Conservation (phyloP, 169 alveolate species). For the Eimeria maxima region DNA sequence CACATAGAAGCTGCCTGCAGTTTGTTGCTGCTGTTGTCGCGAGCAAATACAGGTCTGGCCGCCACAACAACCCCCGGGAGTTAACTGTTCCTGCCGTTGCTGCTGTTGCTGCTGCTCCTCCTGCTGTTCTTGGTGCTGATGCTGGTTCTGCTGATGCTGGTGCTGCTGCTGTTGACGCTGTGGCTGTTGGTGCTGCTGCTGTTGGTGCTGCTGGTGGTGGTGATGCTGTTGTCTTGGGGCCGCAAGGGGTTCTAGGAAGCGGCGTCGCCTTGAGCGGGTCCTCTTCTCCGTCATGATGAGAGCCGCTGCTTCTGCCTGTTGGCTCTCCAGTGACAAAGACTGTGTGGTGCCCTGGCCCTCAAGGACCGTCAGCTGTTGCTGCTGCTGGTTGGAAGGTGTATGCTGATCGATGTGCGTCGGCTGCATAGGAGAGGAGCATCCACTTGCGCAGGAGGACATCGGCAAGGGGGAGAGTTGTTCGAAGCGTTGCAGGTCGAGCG, state of each 20-base stretch:
- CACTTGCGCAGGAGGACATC: slow-evolving; percentile 49
- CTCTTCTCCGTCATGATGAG: slow-evolving; percentile 8
- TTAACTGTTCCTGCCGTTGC: slow-evolving; percentile 24
- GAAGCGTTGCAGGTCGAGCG: neutral
- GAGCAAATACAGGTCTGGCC: slow-evolving; percentile 40
- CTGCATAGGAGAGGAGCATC: slow-evolving; percentile 57
- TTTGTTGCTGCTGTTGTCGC: slow-evolving; percentile 50
- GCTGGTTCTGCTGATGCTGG: slow-evolving; percentile 20
- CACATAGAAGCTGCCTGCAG: slow-evolving; percentile 29
- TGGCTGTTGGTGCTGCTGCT: neutral
- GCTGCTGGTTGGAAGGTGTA: slow-evolving; percentile 6
- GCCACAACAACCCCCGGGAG: slow-evolving; percentile 49
- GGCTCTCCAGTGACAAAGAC: neutral
- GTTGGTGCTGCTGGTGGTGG: neutral
- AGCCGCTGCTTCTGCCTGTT: neutral
- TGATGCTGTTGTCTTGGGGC: slow-evolving; percentile 32
- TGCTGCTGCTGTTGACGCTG: slow-evolving; percentile 30
- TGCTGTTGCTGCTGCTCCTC: slow-evolving; percentile 31
- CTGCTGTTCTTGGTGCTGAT: too few relatives aligned
- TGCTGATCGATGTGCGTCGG: slow-evolving; percentile 42
- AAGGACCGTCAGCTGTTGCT: slow-evolving; percentile 19
- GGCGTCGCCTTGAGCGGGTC: slow-evolving; percentile 10
- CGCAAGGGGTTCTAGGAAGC: neutral
- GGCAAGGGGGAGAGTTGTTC: slow-evolving; percentile 52
- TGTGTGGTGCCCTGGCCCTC: neutral